A percentile compares a stretch with the other conserved stretches of the same genome.
phyloP scores from a whole-genome alignment of 1,284 basidiomycete species.

The Cryptococcus sp. region DNA sequence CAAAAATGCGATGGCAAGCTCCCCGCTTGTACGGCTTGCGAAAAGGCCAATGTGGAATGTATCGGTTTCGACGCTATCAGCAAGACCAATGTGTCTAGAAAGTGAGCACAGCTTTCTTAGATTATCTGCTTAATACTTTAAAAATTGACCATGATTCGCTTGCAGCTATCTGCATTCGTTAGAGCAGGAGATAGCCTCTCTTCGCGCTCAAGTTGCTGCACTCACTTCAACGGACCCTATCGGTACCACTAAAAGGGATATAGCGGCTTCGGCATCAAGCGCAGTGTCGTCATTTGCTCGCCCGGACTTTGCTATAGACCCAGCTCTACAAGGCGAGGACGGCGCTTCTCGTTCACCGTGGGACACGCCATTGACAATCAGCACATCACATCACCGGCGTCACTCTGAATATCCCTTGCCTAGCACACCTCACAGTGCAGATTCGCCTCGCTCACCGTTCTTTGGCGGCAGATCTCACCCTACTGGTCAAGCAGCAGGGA shows the following conservation, averaged over 20 bases:
- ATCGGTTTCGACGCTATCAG: constrained; percentile 55
- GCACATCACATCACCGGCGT: constrained; percentile 18
- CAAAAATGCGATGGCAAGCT: constrained; percentile 55
- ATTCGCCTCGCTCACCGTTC: constrained; percentile 24
- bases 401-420: constrained; percentile 37
- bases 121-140: neutral
- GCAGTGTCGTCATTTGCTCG: constrained; percentile 25
- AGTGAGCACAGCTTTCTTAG: constrained; percentile 36
- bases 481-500: constrained; percentile 21
- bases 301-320: constrained; percentile 25
- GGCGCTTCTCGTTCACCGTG: constrained; percentile 23
- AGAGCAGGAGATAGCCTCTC: constrained; percentile 51
- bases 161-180: constrained; percentile 52
- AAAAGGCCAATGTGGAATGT: constrained; percentile 54
- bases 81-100: constrained; percentile 55
- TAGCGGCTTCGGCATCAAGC: constrained; percentile 26
- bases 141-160: neutral
- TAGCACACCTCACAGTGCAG: constrained; percentile 7
- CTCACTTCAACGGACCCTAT: constrained; percentile 26
- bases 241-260: constrained; percentile 27
- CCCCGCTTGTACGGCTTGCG: constrained; percentile 51
- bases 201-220: constrained; percentile 49
- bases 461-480: constrained; percentile 15
- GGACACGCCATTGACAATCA: constrained; percentile 24
- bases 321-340: constrained; percentile 17